phyloP scores from a whole-genome alignment of 2,329 filamentous ascomycete genomes.

The Fusarium dlaminii region DNA sequence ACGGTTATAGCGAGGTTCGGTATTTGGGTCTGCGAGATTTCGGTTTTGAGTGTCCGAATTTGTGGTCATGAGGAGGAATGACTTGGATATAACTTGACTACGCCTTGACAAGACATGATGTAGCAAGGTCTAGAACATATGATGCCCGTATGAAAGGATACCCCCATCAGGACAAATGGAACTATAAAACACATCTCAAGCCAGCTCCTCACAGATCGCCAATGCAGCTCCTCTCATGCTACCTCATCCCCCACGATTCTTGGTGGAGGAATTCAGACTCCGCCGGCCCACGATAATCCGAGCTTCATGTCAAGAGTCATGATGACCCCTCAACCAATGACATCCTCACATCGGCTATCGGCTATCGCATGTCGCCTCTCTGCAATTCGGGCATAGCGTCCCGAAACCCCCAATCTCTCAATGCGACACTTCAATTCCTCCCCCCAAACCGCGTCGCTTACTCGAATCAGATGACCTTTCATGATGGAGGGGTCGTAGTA shows the following conservation, averaged over 20 bases:
- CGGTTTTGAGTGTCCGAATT: slow-evolving; percentile 32
- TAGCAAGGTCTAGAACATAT: slow-evolving; percentile 1
- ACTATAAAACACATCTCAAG: neutral
- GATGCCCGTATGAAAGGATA: slow-evolving; percentile 5
- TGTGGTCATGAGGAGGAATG: neutral
- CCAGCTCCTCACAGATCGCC: neutral
- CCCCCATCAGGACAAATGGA: slow-evolving; percentile 13
- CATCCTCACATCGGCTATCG: slow-evolving; percentile 11
- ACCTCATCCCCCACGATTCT: slow-evolving; percentile 17
- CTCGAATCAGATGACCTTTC: slow-evolving; percentile 11
- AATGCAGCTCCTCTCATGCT: slow-evolving; percentile 1
- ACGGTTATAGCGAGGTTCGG: slow-evolving; percentile 1
- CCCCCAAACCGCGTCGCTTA: slow-evolving; percentile 24
- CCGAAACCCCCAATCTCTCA: slow-evolving; percentile 39
- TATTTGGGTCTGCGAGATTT: slow-evolving; percentile 10
- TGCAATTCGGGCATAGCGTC: slow-evolving; percentile 16
- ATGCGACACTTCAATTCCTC: neutral
- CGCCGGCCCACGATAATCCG: slow-evolving; percentile 39
- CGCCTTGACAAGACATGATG: neutral
- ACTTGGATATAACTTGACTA: slow-evolving; percentile 5
- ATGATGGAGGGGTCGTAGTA: slow-evolving; percentile 16
- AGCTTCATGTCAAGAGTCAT: slow-evolving; percentile 32
- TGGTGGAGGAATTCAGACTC: slow-evolving; percentile 41
- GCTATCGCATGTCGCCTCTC: slow-evolving; percentile 19
- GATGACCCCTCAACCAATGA: slow-evolving; percentile 18